Conservation (phyloP, 225 moss, liverwort and hornwort genomes). For the Takakia lepidozioides region DNA sequence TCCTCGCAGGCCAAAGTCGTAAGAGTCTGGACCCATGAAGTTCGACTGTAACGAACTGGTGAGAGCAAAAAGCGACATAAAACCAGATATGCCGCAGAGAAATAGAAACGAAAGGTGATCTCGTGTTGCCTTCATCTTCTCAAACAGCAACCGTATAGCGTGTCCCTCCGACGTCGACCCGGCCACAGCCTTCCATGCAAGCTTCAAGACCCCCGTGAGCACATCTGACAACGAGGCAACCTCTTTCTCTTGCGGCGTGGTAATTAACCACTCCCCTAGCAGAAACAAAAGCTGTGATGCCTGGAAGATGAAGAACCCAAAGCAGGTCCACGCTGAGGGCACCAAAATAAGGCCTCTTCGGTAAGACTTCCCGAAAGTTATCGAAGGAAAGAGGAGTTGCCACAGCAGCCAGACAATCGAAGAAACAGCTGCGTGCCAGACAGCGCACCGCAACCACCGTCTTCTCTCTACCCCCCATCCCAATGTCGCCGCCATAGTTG, state of each 20-base stretch:
- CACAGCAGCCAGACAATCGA: conserved; percentile 41
- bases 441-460: conserved; percentile 66
- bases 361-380: conserved; percentile 13
- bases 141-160: conserved; percentile 19
- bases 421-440: conserved; percentile 60
- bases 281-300: conserved; percentile 43
- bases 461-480: conserved; percentile 69
- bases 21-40: conserved; percentile 7
- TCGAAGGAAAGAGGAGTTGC: conserved; percentile 35
- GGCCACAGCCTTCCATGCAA: conserved; percentile 24
- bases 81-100: conserved; percentile 47
- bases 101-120: conserved; percentile 28
- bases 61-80: conserved; percentile 45
- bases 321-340: conserved; percentile 32
- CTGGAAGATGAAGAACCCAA: conserved; percentile 55
- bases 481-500: conserved; percentile 32
- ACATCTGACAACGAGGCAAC: conserved; percentile 40
- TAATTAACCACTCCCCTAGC: conserved; percentile 49
- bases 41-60: conserved; percentile 12
- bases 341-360: no score
- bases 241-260: conserved; percentile 54
- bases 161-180: conserved; percentile 36
- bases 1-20: conserved; percentile 48
- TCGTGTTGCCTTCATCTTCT: conserved; percentile 35
- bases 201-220: conserved; percentile 25